Base-by-base conservation (phyloP, 1,139 yeast genomes). In the Taiozyma sp. region DNA sequence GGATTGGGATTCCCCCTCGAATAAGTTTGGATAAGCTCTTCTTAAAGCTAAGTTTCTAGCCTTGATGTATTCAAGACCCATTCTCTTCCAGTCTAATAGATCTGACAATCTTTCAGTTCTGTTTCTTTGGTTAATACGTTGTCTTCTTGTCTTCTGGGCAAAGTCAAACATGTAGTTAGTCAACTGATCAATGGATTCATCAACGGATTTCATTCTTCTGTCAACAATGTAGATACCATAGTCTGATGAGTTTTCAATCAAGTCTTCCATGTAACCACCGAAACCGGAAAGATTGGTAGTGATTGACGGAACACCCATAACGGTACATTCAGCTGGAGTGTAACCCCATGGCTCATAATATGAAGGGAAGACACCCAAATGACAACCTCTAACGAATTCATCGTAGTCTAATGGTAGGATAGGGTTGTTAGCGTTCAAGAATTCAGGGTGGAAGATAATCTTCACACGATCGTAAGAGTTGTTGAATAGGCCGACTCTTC, bases 271-370 rank as follows among this genome's bases (percentile, higher is more conserved):
- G 73, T 93, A 93, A 62, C 98, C 95, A 51, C 99, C 99, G 67
- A 93, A 93, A 2, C 99, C 99, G 9, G 97, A 90, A 58, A 93
- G 76, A 69, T 93, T 93, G 48, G 99, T 93, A 28, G 99, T 92
- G 65, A 93, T 89, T n/a, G 97, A 89, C 22, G 99, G 99, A 52
- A 93, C 96, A 55, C 99, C 99, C 99, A 93, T 93, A 39, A 93
- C 99, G 1, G 99, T 93, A 75, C 99, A 93, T 69, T 93, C 99
- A 12, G 98, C 98, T 12, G 99, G 99, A 7, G 99, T 93, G 71
- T 93, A 93, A 39, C 99, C 99, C 99, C 99, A 93, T 8, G 99
- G 99, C 71, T 93, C 99, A 66, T 93, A 93, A 72, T 93, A 93
- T 0, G 97, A 90, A 48, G 99, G 99, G 84, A 93, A 93, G 48